Evolutionary conservation across 805 yeast genomes (phyloP).

Genomic region (Pichia thaimueangensis): DNA sequence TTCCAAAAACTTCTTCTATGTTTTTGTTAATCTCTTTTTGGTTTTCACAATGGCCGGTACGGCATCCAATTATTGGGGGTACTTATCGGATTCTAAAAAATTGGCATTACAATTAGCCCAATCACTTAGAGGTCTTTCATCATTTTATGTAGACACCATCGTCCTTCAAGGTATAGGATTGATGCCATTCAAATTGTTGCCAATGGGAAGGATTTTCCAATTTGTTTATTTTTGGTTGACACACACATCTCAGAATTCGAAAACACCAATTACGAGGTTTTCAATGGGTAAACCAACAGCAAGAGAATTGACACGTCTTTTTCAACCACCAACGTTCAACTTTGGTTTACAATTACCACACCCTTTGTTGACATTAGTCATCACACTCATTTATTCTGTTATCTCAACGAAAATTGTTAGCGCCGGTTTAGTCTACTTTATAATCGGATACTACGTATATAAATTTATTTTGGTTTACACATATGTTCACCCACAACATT

Average conservation of each 20-base stretch:
- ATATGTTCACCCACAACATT: constrained; percentile 92
- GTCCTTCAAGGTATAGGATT: constrained; percentile 81
- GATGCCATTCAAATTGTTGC: constrained; percentile 79
- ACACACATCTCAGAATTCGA: constrained; percentile 31
- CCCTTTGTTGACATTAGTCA: constrained; percentile 78
- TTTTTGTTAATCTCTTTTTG: constrained; percentile 86
- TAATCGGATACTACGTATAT: constrained; percentile 81
- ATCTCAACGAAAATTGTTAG: constrained; percentile 81
- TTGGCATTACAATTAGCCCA: constrained; percentile 83
- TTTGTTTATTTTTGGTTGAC: constrained; percentile 58
- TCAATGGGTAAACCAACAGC: constrained; percentile 50
- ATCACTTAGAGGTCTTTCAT: constrained; percentile 69
- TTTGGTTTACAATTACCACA: constrained; percentile 90
- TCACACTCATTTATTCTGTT: constrained; percentile 81
- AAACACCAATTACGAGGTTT: constrained; percentile 10
- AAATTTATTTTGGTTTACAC: constrained; percentile 88
- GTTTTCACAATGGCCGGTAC: constrained; percentile 95
- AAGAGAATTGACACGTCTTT: constrained; percentile 65
- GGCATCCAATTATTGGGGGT: constrained; percentile 73
- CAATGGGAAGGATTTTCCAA: constrained; percentile 70
- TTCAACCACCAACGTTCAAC: constrained; percentile 86
- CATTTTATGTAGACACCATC: constrained; percentile 85
- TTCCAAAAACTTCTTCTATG: constrained; percentile 88
- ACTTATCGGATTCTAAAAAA: constrained; percentile 81
- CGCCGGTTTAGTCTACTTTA: constrained; percentile 78